These are phyloP conservation scores for Chlamydomonas applanata DNA, from an alignment of 139 green algal species.

Conservation along the genomic window DNA sequence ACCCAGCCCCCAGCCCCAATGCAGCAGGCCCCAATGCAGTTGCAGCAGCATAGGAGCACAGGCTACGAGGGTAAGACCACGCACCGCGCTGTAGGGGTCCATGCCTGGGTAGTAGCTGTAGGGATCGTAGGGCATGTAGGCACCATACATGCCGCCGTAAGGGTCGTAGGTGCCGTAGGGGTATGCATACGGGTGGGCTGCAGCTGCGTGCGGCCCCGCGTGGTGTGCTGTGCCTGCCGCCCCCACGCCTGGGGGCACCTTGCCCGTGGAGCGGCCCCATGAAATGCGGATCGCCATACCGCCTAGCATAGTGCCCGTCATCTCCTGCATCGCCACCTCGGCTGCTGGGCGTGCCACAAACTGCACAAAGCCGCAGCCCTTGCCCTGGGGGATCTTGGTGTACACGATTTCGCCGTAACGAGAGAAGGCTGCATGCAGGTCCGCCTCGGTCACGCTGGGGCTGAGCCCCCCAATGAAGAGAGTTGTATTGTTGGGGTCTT, in stretches of 20 bases:
- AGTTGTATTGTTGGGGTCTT: constrained; percentile 86
- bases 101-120: background rate
- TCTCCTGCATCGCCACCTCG: constrained; percentile 69
- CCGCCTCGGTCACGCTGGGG: constrained; percentile 65
- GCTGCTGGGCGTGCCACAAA: constrained; percentile 64
- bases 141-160: constrained; percentile 5
- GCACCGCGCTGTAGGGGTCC: background rate
- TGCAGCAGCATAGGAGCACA: too few species aligned
- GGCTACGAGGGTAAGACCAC: background rate
- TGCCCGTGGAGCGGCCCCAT: constrained; percentile 55
- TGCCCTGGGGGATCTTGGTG: constrained; percentile 89
- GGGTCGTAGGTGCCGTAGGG: background rate
- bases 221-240: background rate
- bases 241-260: background rate
- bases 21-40: too few species aligned
- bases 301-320: constrained; percentile 71
- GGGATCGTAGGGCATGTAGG: background rate
- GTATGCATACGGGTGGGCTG: background rate
- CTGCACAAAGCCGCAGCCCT: constrained; percentile 97
- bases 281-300: constrained; percentile 62
- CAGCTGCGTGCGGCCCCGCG: background rate
- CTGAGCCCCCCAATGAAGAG: constrained; percentile 83
- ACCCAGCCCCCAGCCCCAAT: too few species aligned
- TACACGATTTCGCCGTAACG: constrained; percentile 90
- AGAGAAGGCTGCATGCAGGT: constrained; percentile 73